Evolutionary conservation across 495 filamentous ascomycete genomes (phyloP), one percentile per base, ranked within the genome.

Genomic region (Hypoxylon lienhwacheense): DNA sequence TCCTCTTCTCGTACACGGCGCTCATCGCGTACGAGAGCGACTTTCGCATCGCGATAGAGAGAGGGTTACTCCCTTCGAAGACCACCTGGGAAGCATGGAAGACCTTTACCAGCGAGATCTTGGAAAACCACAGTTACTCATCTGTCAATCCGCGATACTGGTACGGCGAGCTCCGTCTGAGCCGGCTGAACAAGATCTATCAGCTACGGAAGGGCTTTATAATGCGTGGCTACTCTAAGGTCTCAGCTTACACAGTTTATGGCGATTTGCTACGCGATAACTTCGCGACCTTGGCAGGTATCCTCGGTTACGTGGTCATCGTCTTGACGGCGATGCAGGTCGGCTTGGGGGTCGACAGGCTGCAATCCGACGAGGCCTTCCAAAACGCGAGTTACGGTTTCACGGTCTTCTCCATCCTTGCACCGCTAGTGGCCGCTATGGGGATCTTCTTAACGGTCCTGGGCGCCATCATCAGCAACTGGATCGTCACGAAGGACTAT

Each of bases 251-350:
- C 28, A 35, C 47, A 0, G 40, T 46, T 16, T 74, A 69, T 39
- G 53, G 43, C 12, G 61, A 62, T 17, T 64, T 78, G 19, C 69
- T 82, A 35, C 62, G 62, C 6, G 70, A 77, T 7, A 78, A 82
- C 44, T 70, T 82, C 21, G 66, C 70, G 1, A 69, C 71, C 57
- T 33, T 84, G 0, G 64, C 74, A 0, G 61, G 71, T 4, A 64
- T 67, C 1, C 70, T 76, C 5, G 72, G 75, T 6, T 85, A 79
- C 49, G 63, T 84, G 15, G 75, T 70, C n/a, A 60, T 83, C 6
- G 76, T 81, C 4, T 65, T 84, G 43, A 73, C 75, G 0, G 81
- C 80, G 20, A 79, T 85, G 74, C 82, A 84, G 55, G 81, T 84
- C 31, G 82, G 81, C 0, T 66, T 81, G 0, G 73, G 70, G 5